Percentiles rank a stretch among this genome's conserved stretches.
Evolutionary conservation across 352 stramenopile species (phyloP).

Genomic region (Peronospora tabacina): DNA sequence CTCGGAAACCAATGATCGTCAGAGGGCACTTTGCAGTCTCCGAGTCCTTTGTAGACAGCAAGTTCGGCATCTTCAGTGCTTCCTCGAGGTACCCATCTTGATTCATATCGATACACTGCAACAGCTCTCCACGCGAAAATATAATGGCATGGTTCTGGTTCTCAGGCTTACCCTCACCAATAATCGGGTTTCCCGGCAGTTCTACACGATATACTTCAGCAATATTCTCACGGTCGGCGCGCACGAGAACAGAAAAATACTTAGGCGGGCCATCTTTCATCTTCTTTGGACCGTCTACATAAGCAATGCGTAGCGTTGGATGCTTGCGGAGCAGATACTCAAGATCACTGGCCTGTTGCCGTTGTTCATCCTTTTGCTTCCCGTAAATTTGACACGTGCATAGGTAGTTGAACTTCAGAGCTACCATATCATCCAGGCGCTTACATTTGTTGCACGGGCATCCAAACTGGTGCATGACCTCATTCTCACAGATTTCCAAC

Average conservation of each 20-base stretch:
- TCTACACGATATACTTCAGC: conserved; percentile 78
- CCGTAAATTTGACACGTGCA: conserved; percentile 87
- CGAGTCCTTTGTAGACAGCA: conserved; percentile 75
- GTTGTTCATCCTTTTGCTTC: conserved; percentile 80
- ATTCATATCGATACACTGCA: conserved; percentile 90
- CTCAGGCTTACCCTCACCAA: conserved; percentile 84
- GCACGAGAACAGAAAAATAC: conserved; percentile 78
- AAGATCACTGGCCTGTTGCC: conserved; percentile 66
- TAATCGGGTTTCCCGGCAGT: conserved; percentile 73
- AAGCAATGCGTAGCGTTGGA: conserved; percentile 64
- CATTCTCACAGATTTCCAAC: conserved; percentile 85
- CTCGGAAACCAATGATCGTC: conserved; percentile 83
- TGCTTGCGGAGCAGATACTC: conserved; percentile 80
- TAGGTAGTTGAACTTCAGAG: conserved; percentile 86
- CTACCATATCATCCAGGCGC: conserved; percentile 72
- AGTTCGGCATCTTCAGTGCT: conserved; percentile 78
- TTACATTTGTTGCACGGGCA: conserved; percentile 85
- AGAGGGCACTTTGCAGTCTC: conserved; percentile 59
- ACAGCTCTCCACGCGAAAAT: conserved; percentile 75
- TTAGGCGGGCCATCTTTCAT: conserved; percentile 81
- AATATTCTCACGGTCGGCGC: conserved; percentile 63
- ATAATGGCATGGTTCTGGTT: conserved; percentile 88
- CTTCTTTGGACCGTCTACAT: conserved; percentile 84
- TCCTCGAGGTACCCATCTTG: conserved; percentile 83
- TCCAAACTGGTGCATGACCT: conserved; percentile 69